phyloP scores from a whole-genome alignment of 805 yeast genomes.

The Starmerella davenportii region DNA sequence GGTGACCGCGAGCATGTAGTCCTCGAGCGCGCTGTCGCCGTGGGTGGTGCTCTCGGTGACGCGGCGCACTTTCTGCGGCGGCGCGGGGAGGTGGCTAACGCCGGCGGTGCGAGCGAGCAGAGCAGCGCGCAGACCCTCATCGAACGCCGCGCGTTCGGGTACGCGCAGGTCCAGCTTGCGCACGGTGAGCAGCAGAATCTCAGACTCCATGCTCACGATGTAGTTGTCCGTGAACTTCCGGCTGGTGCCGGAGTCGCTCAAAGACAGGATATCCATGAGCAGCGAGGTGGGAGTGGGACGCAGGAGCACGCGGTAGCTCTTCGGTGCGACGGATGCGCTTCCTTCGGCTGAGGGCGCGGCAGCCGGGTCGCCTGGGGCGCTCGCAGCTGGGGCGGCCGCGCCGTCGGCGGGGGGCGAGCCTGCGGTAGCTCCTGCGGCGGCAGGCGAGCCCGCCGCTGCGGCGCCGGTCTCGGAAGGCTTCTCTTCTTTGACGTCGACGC shows the following conservation, averaged over 20 bases:
- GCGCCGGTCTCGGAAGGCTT: not conserved
- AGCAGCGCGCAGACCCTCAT: conserved; percentile 22
- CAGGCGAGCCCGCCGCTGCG: not conserved
- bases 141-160: conserved; percentile 28
- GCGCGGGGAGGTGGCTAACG: conserved; percentile 18
- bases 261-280: conserved; percentile 70
- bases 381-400: not conserved
- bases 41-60: conserved; percentile 58
- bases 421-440: not conserved
- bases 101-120: not conserved
- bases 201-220: conserved; percentile 74
- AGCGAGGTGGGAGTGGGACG: conserved; percentile 65
- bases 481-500: not conserved
- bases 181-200: conserved; percentile 57
- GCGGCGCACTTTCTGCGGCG: conserved; percentile 26
- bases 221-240: conserved; percentile 57
- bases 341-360: not conserved
- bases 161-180: conserved; percentile 62
- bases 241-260: conserved; percentile 53
- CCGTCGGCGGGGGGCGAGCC: not conserved
- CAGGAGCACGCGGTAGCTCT: conserved; percentile 57
- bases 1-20: conserved; percentile 57
- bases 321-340: conserved; percentile 26
- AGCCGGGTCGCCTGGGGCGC: not conserved
- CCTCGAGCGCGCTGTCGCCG: conserved; percentile 73